Evolutionary conservation across 208 protist species (phyloP), one percentile per base, ranked within the genome.

Genomic region (Leishmania arabica): DNA sequence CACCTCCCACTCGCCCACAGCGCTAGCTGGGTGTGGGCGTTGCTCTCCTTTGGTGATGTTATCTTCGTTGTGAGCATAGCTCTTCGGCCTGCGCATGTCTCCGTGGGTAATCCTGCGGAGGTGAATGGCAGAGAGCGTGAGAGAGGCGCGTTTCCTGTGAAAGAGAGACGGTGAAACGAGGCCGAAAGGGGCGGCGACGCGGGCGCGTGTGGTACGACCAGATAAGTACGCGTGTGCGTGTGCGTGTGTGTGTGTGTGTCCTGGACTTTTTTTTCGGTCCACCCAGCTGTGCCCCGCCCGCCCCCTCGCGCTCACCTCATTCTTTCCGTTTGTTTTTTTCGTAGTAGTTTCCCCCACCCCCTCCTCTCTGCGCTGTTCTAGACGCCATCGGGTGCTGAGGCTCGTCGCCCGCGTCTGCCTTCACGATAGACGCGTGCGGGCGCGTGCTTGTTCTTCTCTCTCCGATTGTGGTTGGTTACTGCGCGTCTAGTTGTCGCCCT

Each of bases 261-360:
- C 31, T 1, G 27, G 3, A 5, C 1, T 34, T 66, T 34, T 37
- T 37, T 37, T 37, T 19, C 27, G 6, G 27, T 66, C 3, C 3
- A 7, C 24, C 27, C 58, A 34, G 9, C 58, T 64, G n/a, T 31
- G 27, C 58, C 51, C 51, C 13, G 34, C 34, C 34, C 34, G 34
- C 34, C 17, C 51, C 27, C 49, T 42, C 34, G 60, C 9, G 19
- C 69, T 34, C 4, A 27, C 42, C 42, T 58, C 13, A 56, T 24
- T 24, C 71, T 78, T 60, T 74, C 56, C 60, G 19, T 79, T 42
- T 73, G 58, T 64, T 4, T 73, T 21, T 21, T 40, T 64, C 21
- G 17, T 45, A 13, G 13, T 31, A 34, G 6, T 62, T 1, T 40
- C 1, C 47, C 74, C 27, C 47, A 65, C 58, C 42, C 56, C 51